Conservation (phyloP, 1,139 yeast species). For the Wickerhamomyces sp. region DNA sequence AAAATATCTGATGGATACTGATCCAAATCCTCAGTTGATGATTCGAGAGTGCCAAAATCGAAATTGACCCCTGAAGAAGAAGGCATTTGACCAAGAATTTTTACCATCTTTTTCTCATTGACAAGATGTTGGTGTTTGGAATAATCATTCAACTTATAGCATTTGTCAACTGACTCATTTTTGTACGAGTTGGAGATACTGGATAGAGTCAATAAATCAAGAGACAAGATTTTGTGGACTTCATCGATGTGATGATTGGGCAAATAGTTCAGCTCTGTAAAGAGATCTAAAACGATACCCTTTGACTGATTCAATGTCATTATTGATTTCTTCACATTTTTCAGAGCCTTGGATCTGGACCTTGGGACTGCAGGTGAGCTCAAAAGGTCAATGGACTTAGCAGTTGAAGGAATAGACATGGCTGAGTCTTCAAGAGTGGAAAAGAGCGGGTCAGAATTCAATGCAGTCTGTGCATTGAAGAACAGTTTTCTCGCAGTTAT, state of each 20-base stretch:
- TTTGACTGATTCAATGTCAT: constrained; percentile 17
- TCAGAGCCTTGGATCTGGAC: constrained; percentile 23
- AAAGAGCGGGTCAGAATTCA: constrained; percentile 39
- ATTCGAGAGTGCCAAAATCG: constrained; percentile 5
- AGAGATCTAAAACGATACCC: constrained; percentile 26
- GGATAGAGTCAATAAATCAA: constrained; percentile 21
- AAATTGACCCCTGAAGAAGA: constrained; percentile 15
- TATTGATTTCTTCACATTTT: constrained; percentile 18
- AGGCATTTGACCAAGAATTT: constrained; percentile 13
- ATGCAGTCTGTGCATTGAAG: constrained; percentile 21
- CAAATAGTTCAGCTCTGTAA: constrained; percentile 23
- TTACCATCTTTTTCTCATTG: constrained; percentile 28
- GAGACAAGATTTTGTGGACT: constrained; percentile 19
- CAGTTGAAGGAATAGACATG: constrained; percentile 37
- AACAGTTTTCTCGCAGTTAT: constrained; percentile 26
- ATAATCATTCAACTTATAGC: constrained; percentile 33
- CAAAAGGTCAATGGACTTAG: constrained; percentile 4
- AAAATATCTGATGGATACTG: constrained; percentile 12
- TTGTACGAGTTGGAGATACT: constrained; percentile 21
- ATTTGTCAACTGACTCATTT: constrained; percentile 24
- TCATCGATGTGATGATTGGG: constrained; percentile 23
- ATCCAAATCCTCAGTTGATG: constrained; percentile 7
- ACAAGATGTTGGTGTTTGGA: constrained; percentile 30
- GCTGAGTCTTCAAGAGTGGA: constrained; percentile 45
- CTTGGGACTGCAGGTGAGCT: constrained; percentile 13